Evolutionary conservation across 352 stramenopile species (phyloP).

Genomic region (Poterioochromonas sp.): DNA sequence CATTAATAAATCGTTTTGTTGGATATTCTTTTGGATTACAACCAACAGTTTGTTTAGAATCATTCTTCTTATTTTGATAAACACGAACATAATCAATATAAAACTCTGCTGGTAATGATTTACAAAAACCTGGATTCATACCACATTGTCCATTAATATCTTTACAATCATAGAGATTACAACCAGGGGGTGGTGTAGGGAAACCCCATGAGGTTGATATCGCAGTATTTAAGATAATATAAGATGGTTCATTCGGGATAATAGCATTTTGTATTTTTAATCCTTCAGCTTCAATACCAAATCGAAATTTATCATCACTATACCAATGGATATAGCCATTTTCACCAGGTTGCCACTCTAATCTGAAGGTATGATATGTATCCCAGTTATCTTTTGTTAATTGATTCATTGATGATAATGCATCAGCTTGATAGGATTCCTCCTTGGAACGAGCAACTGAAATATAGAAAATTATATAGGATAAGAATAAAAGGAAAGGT

Average conservation of each 20-base stretch:
- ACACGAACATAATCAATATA: conserved; percentile 43
- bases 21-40: conserved; percentile 42
- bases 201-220: conserved; percentile 87
- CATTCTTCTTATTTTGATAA: conserved; percentile 36
- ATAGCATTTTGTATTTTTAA: conserved; percentile 56
- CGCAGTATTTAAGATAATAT: conserved; percentile 93
- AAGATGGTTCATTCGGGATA: conserved; percentile 88
- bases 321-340: conserved; percentile 79
- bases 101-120: conserved; percentile 41
- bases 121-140: conserved; percentile 42
- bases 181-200: conserved; percentile 49
- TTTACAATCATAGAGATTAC: conserved; percentile 45
- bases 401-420: conserved; percentile 81
- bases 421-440: conserved; percentile 78
- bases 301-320: conserved; percentile 81
- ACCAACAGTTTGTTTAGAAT: conserved; percentile 38
- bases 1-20: conserved; percentile 44
- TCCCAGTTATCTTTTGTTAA: conserved; percentile 79
- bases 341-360: conserved; percentile 84
- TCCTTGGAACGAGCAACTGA: conserved; percentile 47
- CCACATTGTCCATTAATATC: conserved; percentile 39
- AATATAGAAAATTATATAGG: conserved; percentile 15
- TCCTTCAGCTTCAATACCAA: conserved; percentile 64
- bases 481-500: conserved; percentile 11
- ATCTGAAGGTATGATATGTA: conserved; percentile 78